These are phyloP conservation scores for Phyllosticta paracitricarpa DNA, from an alignment of 2,329 filamentous ascomycete genomes.

Conservation along the genomic window DNA sequence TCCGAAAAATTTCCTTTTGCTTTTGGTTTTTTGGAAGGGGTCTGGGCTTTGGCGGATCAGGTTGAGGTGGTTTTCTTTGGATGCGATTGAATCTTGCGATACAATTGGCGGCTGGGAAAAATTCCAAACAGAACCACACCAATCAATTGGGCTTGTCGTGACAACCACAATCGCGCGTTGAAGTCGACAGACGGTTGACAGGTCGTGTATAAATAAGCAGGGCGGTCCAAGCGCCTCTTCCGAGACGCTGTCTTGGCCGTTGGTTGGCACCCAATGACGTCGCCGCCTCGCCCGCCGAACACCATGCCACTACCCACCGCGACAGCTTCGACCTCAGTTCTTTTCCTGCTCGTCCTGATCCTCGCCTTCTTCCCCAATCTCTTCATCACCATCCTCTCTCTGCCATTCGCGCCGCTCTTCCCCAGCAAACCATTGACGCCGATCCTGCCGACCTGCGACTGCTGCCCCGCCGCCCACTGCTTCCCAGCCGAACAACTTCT, in stretches of 20 bases:
- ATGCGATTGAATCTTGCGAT: not conserved
- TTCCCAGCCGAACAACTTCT: conserved; percentile 15
- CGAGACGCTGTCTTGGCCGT: not conserved
- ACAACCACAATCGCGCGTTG: not conserved
- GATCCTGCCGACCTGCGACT: conserved; percentile 21
- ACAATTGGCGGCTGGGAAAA: not conserved
- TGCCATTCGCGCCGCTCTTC: conserved; percentile 28
- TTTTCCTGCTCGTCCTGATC: conserved; percentile 40
- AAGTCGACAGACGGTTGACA: not conserved
- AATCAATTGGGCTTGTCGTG: not conserved
- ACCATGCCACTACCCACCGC: conserved; percentile 16
- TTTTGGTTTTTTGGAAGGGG: not conserved
- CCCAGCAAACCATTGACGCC: conserved; percentile 14
- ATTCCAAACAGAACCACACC: not conserved
- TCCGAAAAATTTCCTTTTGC: not conserved
- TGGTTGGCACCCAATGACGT: conserved; percentile 6
- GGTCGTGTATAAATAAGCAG: not conserved
- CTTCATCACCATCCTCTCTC: conserved; percentile 31
- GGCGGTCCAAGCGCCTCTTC: not conserved
- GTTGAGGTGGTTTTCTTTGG: not conserved
- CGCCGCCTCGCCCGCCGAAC: not conserved
- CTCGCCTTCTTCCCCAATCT: conserved; percentile 40
- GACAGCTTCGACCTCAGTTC: conserved; percentile 29
- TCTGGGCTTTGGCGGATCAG: not conserved
- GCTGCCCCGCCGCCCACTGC: conserved; percentile 23